Conservation (phyloP, 148 eudicot species). For the Pouteria glomerata region DNA sequence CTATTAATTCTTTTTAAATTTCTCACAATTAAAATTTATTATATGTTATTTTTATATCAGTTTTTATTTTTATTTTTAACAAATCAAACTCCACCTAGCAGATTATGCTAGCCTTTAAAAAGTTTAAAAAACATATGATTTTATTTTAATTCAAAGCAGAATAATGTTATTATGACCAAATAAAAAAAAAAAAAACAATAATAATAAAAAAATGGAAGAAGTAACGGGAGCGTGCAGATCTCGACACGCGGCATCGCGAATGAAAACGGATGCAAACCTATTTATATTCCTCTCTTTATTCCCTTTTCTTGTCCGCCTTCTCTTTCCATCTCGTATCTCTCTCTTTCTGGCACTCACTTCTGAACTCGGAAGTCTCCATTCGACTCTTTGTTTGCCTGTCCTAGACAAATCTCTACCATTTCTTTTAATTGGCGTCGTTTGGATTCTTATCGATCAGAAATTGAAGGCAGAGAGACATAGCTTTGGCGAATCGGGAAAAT, state of each 20-base stretch:
- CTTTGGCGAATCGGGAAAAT: conserved; percentile 19
- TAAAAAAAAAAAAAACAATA: too few species aligned
- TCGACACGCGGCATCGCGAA: conserved; percentile 22
- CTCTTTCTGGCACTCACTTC: conserved; percentile 16
- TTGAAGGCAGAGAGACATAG: neutral
- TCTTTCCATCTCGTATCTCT: too few species aligned
- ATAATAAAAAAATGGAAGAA: neutral
- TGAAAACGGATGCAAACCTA: conserved; percentile 92
- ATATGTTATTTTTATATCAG: too few species aligned
- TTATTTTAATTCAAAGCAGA: too few species aligned
- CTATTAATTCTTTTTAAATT: too few species aligned
- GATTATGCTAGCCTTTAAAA: too few species aligned
- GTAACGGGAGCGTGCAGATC: conserved; percentile 4
- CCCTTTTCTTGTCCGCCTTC: conserved; percentile 35
- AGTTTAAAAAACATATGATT: too few species aligned
- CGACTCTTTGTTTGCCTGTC: neutral
- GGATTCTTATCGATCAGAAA: neutral
- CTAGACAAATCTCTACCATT: neutral
- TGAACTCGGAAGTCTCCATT: neutral
- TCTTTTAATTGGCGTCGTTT: neutral
- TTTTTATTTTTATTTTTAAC: too few species aligned
- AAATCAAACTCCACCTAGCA: too few species aligned
- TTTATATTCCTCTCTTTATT: conserved; percentile 74
- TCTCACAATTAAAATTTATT: too few species aligned
- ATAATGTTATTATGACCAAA: too few species aligned